Percentiles rank a stretch among this genome's conserved stretches.
phyloP scores from a whole-genome alignment of 495 filamentous ascomycete species.

The Talaromyces stipitatus region DNA sequence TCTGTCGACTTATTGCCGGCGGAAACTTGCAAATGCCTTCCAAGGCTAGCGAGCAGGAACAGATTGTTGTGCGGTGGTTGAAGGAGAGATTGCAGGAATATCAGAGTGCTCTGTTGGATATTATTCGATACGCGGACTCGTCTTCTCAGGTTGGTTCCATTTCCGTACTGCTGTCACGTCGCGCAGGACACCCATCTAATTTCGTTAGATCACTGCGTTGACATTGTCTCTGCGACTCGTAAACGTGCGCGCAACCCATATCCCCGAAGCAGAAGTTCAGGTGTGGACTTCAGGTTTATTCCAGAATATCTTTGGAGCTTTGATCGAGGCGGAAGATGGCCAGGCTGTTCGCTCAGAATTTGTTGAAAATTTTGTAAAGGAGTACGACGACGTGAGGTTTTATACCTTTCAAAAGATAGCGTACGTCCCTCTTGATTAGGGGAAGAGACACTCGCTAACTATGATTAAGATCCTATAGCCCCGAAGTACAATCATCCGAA shows the following conservation, averaged over 20 bases:
- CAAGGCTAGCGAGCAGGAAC: slow-evolving; percentile 61
- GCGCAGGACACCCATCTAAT: slow-evolving; percentile 13
- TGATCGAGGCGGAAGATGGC: slow-evolving; percentile 51
- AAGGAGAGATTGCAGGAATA: slow-evolving; percentile 66
- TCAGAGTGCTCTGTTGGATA: slow-evolving; percentile 43
- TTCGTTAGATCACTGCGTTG: slow-evolving; percentile 50
- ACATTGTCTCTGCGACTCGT: slow-evolving; percentile 76
- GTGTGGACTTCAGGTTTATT: slow-evolving; percentile 60
- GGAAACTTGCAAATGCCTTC: slow-evolving; percentile 60
- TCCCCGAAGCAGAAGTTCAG: slow-evolving; percentile 50
- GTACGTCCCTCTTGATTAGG: slow-evolving; percentile 39
- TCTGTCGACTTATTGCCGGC: slow-evolving; percentile 70
- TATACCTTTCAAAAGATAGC: slow-evolving; percentile 64
- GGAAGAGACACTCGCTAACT: neutral
- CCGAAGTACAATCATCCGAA: slow-evolving; percentile 23
- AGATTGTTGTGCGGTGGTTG: slow-evolving; percentile 70
- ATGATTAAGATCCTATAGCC: slow-evolving; percentile 14
- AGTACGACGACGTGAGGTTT: slow-evolving; percentile 79
- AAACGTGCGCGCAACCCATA: slow-evolving; percentile 63
- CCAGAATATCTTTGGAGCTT: slow-evolving; percentile 47
- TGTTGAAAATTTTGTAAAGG: slow-evolving; percentile 63
- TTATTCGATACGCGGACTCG: slow-evolving; percentile 46
- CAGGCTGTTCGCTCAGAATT: slow-evolving; percentile 61
- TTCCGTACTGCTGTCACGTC: slow-evolving; percentile 8
- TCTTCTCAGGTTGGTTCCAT: slow-evolving; percentile 28